Conservation (phyloP, 148 eudicot species). For the Rheum nobile region DNA sequence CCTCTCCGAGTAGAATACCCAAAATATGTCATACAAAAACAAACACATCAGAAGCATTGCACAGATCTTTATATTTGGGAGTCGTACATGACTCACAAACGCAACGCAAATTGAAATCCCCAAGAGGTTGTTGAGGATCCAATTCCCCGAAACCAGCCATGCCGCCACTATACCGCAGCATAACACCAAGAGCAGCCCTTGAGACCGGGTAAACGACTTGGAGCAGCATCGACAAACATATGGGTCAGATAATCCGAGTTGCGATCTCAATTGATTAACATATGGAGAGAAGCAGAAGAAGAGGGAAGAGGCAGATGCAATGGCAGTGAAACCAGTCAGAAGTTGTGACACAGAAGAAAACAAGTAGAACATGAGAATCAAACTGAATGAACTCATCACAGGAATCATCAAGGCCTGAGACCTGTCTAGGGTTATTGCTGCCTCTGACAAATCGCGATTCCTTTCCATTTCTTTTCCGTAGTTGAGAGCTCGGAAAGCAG, state of each 20-base stretch:
- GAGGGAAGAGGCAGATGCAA: constrained; percentile 70
- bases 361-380: constrained; percentile 89
- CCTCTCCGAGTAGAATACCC: constrained; percentile 97
- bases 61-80: constrained; percentile 90
- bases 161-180: constrained; percentile 55
- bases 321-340: constrained; percentile 77
- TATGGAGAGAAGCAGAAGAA: constrained; percentile 78
- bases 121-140: constrained; percentile 89
- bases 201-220: constrained; percentile 60
- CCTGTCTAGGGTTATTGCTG: constrained; percentile 81
- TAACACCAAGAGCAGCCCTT: constrained; percentile 54
- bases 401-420: constrained; percentile 99
- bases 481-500: constrained; percentile 85
- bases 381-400: constrained; percentile 86
- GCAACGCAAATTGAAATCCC: constrained; percentile 93
- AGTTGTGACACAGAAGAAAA: constrained; percentile 94
- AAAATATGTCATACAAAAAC: constrained; percentile 87
- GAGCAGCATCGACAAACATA: constrained; percentile 77
- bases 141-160: constrained; percentile 93
- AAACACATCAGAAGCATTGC: constrained; percentile 82
- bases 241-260: constrained; percentile 67
- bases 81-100: constrained; percentile 94
- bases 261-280: constrained; percentile 42
- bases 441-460: constrained; percentile 85
- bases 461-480: constrained; percentile 92